These are phyloP conservation scores for Porcisia hertigi DNA, from an alignment of 208 protist genomes.

Conservation along the genomic window DNA sequence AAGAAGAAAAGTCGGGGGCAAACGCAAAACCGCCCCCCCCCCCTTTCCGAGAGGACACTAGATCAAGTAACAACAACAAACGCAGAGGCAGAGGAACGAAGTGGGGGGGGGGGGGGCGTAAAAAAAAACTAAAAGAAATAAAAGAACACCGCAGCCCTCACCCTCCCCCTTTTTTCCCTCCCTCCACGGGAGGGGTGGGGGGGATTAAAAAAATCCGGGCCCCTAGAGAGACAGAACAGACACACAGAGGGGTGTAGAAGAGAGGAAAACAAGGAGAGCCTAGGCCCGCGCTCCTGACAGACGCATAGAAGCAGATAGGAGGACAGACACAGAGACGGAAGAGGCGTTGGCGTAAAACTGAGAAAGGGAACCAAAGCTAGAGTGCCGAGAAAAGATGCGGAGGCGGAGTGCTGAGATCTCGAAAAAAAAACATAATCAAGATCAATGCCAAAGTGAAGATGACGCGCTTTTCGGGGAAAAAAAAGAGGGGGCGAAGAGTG, in stretches of 20 bases:
- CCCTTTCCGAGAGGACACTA: no score
- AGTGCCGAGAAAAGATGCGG: background rate
- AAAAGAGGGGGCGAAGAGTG: slow-evolving; percentile 1
- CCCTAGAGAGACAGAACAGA: slow-evolving; percentile 7
- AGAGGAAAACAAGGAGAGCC: slow-evolving; percentile 3
- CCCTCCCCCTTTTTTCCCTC: no score
- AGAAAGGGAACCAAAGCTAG: background rate
- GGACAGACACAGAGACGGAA: background rate
- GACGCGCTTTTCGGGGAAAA: slow-evolving; percentile 2
- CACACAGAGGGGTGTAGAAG: no score
- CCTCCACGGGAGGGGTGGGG: no score
- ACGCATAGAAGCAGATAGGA: background rate
- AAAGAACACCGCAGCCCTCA: background rate
- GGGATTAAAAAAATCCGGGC: background rate
- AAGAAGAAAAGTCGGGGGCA: background rate
- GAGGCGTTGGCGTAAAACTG: background rate
- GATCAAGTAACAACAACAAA: background rate
- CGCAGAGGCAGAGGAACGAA: background rate
- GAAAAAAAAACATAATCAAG: slow-evolving; percentile 10
- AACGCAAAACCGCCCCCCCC: background rate
- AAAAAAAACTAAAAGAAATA: background rate
- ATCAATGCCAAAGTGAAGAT: slow-evolving; percentile 4
- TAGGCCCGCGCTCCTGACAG: background rate
- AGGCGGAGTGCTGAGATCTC: background rate
- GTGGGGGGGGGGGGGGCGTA: background rate